phyloP scores from a whole-genome alignment of 345 rosid species.

The Dimocarpus longan region DNA sequence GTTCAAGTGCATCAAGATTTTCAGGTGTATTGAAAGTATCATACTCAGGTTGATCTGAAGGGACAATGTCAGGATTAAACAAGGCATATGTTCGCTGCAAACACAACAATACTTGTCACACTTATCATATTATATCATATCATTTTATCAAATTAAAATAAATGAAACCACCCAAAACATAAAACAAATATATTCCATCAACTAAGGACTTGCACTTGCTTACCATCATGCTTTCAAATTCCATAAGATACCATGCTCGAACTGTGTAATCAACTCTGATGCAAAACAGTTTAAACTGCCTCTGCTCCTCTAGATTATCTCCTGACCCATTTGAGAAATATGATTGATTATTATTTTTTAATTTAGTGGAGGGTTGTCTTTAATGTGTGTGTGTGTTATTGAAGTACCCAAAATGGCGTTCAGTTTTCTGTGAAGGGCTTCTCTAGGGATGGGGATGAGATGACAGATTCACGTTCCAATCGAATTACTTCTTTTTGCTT shows the following conservation, averaged over 20 bases:
- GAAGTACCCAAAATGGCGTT: neutral
- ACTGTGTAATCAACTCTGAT: conserved; percentile 61
- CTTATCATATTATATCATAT: neutral
- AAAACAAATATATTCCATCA: too few relatives aligned
- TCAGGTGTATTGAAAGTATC: conserved; percentile 40
- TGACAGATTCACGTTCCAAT: conserved; percentile 73
- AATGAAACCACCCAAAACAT: neutral
- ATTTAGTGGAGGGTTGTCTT: too few relatives aligned
- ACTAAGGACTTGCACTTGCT: neutral
- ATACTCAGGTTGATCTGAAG: conserved; percentile 39
- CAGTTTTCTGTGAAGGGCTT: conserved; percentile 26
- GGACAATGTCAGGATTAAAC: conserved; percentile 66
- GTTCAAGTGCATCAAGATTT: conserved; percentile 57
- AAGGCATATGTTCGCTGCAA: conserved; percentile 66
- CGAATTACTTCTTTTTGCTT: conserved; percentile 60
- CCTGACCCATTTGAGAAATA: conserved; percentile 20
- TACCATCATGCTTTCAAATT: conserved; percentile 76
- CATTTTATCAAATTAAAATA: too few relatives aligned
- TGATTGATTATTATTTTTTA: too few relatives aligned
- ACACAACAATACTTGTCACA: neutral
- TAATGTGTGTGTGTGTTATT: neutral
- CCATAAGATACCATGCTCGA: conserved; percentile 71
- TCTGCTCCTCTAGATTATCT: conserved; percentile 35
- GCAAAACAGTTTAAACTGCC: conserved; percentile 62
- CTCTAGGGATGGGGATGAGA: conserved; percentile 62